Base-by-base conservation (phyloP, 371 early-diverging fungal genomes). In the Batkoa obscura region DNA sequence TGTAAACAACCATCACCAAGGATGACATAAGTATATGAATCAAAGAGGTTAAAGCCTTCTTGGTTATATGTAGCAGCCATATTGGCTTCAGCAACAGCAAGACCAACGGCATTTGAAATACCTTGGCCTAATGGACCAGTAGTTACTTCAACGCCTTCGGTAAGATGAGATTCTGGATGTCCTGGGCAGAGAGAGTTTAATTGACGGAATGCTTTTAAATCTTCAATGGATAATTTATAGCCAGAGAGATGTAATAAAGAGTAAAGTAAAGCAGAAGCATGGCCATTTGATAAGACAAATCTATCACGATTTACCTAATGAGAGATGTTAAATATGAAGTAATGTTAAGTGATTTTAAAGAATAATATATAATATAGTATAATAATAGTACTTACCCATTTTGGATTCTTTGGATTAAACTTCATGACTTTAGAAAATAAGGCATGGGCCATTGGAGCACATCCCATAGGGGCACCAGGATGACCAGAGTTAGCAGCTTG, bases 61-160 rank as follows among this genome's bases (percentile, higher is more conserved):
- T 71, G 77, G 76, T 94, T 96, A 75, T 87, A 94, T 12, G 74
- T 81, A 50, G 94, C 92, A 43, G 84, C 89, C 61, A 85, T 64
- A 62, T 93, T 85, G 15, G 81, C 80, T 68, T 82, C 80, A 58
- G 91, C 94, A 52, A 92, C 76, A 45, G 98, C 98, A 56, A 94
- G 79, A 64, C 99, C 99, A 54, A 99, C 98, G 42, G 96, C 86
- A 58, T 91, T 90, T 39, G 90, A 72, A 58, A 98, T 66, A 62
- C 93, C 99, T 81, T 99, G 99, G 50, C 99, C 99, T 36, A 99
- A 81, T 45, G 99, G 99, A 42, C 99, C 99, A 37, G 99, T 98
- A 48, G 97, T 90, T 33, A 91, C 92, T 69, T 99, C 99, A 62
- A 99, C 81, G 39, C 96, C 96, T 34, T 73, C 71, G 37, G 91